Evolutionary conservation across 805 yeast genomes (phyloP), one percentile per base, ranked within the genome.

Genomic region (Metschnikowia borealis): DNA sequence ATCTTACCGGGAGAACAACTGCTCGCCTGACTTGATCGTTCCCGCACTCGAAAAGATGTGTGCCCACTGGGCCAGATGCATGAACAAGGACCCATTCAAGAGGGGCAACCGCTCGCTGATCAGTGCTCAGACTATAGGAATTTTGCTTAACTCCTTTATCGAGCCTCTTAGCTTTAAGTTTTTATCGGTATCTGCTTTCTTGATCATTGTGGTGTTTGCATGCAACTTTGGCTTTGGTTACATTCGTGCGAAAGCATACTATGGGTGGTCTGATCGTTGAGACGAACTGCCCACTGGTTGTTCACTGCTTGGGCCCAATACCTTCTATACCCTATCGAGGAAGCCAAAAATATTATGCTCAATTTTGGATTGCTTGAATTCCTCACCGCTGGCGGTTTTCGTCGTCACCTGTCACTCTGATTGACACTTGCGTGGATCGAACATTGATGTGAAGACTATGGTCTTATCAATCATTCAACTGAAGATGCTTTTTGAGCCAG

Each of bases 151-250:
- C 57, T 78, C 85, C 0, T 70, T 86, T 48, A 71, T 85, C 17
- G 88, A 85, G 55, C 90, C 89, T 0, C 73, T 87, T 40, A 84
- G 88, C 3, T 66, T 77, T 54, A 83, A 84, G 61, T 80, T 85
- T 17, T 70, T 83, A 41, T 33, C 73, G 3, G 73, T 82, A 3
- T 59, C 79, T 11, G 55, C 74, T 8, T 67, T 75, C 10, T 57
- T 74, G 0, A 68, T 75, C n/a, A 68, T 80, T 69, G 61, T 78
- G 17, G 52, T 56, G 3, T 85, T 84, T 61, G 71, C 78, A 3
- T 77, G 83, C 26, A 87, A 87, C 61, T 82, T 85, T 54, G 65
- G 80, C 2, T 80, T 83, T 62, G 91, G 91, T 0, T 86, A 82
- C 54, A 69, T 84, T 3, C 69, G 89, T 48, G 89, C 81, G 5